phyloP scores from a whole-genome alignment of 257 asterid genomes.

The Paraleonurus japonicus region DNA sequence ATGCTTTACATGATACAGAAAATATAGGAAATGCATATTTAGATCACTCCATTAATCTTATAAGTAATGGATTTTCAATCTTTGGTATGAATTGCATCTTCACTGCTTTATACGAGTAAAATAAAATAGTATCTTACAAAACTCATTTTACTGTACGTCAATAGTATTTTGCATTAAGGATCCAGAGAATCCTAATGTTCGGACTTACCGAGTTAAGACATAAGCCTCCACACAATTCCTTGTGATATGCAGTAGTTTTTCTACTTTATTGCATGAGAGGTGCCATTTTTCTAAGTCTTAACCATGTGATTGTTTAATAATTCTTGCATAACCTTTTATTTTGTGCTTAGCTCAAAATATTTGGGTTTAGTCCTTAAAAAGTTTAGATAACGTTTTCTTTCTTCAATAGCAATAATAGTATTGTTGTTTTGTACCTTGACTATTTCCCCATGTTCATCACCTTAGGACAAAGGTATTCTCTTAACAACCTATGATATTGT shows the following conservation, averaged over 20 bases:
- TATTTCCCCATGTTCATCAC: conserved; percentile 18
- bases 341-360: conserved; percentile 2
- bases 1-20: conserved; percentile 11
- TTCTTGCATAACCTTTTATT: conserved; percentile 15
- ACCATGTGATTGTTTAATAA: conserved; percentile 5
- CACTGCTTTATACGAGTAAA: conserved; percentile 1
- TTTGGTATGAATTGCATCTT: conserved; percentile 1
- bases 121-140: background rate
- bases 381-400: background rate
- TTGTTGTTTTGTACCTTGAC: background rate
- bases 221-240: background rate
- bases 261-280: background rate
- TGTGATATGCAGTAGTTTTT: conserved; percentile 11
- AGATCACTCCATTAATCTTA: conserved; percentile 2
- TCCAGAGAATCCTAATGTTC: conserved; percentile 5
- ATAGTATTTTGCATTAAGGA: conserved; percentile 3
- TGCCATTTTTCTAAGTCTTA: conserved; percentile 11
- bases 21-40: background rate
- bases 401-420: background rate
- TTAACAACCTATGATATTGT: conserved; percentile 93
- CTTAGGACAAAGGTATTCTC: conserved; percentile 83
- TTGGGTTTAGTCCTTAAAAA: background rate
- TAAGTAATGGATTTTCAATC: background rate
- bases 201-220: background rate
- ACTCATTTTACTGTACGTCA: background rate